Conservation (phyloP, 805 yeast species). For the Myxozyma monticola region DNA sequence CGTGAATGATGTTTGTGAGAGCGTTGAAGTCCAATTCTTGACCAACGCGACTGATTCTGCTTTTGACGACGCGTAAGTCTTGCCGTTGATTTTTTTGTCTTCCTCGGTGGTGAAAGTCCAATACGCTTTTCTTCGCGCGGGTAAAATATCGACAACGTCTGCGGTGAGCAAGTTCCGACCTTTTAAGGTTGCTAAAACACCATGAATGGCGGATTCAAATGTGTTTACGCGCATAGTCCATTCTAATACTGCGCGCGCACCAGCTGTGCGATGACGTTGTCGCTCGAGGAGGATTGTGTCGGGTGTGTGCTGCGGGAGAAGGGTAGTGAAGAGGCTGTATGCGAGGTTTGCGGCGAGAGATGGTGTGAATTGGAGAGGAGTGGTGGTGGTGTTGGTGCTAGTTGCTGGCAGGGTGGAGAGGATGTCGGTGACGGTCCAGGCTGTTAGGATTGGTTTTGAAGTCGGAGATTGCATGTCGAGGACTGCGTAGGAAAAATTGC, state of each 20-base stretch:
- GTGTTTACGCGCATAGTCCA: constrained; percentile 51
- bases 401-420: not conserved
- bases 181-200: constrained; percentile 19
- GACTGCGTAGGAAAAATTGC: constrained; percentile 15
- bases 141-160: not conserved
- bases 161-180: not conserved
- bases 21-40: constrained; percentile 6
- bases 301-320: constrained; percentile 34
- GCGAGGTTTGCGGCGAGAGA: constrained; percentile 14
- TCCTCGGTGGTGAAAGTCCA: constrained; percentile 4
- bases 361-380: constrained; percentile 3
- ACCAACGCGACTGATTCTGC: constrained; percentile 10
- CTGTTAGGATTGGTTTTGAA: constrained; percentile 1
- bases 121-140: constrained; percentile 8
- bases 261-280: constrained; percentile 51
- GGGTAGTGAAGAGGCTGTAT: constrained; percentile 6
- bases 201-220: constrained; percentile 46
- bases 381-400: not conserved
- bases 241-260: constrained; percentile 48
- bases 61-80: constrained; percentile 10
- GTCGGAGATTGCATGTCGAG: constrained; percentile 4
- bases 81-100: not conserved
- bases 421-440: constrained; percentile 10
- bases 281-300: constrained; percentile 51
- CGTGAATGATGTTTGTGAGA: not conserved